These are phyloP conservation scores for Malus sieversii DNA, from an alignment of 306 rosid genomes.

Conservation along the genomic window DNA sequence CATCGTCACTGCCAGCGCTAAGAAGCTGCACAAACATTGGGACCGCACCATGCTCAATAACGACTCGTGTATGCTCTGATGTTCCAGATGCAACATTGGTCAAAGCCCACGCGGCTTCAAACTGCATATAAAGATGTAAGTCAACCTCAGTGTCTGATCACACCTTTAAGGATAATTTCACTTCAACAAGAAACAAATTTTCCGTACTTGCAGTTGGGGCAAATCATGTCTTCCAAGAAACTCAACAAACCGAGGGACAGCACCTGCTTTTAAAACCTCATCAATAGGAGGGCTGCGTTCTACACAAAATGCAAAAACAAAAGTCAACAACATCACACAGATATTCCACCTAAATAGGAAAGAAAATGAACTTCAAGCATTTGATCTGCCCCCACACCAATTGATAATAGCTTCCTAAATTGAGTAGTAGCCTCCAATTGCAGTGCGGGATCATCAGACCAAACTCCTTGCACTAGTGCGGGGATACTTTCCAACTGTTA, in stretches of 20 bases:
- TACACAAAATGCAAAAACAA: conserved; percentile 1
- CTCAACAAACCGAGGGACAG: conserved; percentile 58
- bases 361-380: neutral
- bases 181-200: neutral
- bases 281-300: conserved; percentile 65
- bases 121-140: conserved; percentile 28
- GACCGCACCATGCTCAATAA: conserved; percentile 58
- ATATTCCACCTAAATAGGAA: neutral
- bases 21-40: conserved; percentile 59
- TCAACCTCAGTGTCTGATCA: neutral
- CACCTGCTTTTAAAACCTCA: conserved; percentile 45
- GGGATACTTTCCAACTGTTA: conserved; percentile 56
- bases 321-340: neutral
- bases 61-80: conserved; percentile 53
- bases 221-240: conserved; percentile 42
- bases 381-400: conserved; percentile 28
- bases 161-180: neutral
- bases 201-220: conserved; percentile 46
- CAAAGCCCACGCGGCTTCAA: conserved; percentile 75
- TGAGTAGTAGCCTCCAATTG: conserved; percentile 62
- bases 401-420: conserved; percentile 50
- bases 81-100: conserved; percentile 59
- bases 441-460: conserved; percentile 41
- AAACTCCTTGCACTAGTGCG: conserved; percentile 43
- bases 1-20: conserved; percentile 45